Evolutionary conservation across 495 filamentous ascomycete genomes (phyloP), one percentile per base, ranked within the genome.

Genomic region (Collariella sp.): DNA sequence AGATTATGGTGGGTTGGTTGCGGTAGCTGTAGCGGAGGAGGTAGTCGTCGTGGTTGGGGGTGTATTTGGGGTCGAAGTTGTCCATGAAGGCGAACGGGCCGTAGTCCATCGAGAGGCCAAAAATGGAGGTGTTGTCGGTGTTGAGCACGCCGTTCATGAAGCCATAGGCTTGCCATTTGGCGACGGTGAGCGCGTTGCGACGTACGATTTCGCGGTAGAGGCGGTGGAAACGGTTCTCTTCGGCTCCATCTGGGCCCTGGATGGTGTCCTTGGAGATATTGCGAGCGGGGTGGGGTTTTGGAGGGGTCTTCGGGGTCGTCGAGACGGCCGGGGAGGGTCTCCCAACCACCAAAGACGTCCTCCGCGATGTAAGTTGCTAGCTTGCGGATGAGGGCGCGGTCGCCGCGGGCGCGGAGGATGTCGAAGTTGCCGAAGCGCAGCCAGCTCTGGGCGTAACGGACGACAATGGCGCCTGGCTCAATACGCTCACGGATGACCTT

Each of bases 91-190:
- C 91, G 63, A 97, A 98, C 0, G 93, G 93, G 0, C 93, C 93
- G 62, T 87, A 98, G 70, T 98, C 93, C 19, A 98, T 84, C 1
- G 84, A 88, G 0, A 98, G 70, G 7, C 93, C 93, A 34, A 84
- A 83, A 48, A 98, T 78, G 5, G 88, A 94, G 0, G 91, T 98
- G 65, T 98, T 98, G 66, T 98, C 93, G 0, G 93, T 96, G 62
- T 96, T 72, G 31, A 98, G 74, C 19, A 98, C 93, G 16, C 93
- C 93, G 63, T 98, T 98, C 79, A 91, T 96, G 71, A 98, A 98
- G 12, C 87, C 93, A 70, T 95, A 96, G 19, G 88, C 88, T 70
- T 98, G 93, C 93, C 93, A 98, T 51, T 83, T 80, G 11, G 93
- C 93, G 1, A 96, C 91, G 0, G 87, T 95, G 38, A 81, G 76